Evolutionary conservation across 2,329 filamentous ascomycete species (phyloP).

Genomic region (Akanthomyces muscarius): DNA sequence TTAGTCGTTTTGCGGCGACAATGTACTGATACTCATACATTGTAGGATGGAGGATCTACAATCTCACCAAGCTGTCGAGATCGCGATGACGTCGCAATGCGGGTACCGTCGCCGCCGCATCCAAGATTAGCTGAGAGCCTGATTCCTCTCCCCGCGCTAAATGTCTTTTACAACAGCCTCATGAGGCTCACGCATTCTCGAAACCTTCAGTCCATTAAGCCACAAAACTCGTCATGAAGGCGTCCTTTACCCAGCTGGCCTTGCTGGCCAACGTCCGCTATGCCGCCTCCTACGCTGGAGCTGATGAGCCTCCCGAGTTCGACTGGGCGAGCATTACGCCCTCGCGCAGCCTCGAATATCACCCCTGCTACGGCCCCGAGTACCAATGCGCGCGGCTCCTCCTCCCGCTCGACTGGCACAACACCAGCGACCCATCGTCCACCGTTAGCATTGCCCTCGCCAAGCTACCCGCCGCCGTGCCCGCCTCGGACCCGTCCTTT

Average conservation of each 20-base stretch:
- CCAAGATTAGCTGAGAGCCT: too few relatives aligned
- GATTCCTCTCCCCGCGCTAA: not conserved
- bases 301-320: conserved; percentile 23
- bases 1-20: not conserved
- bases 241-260: not conserved
- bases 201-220: not conserved
- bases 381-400: conserved; percentile 39
- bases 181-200: not conserved
- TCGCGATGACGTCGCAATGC: too few relatives aligned
- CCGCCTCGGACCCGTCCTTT: conserved; percentile 34
- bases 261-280: not conserved
- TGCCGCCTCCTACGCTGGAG: not conserved
- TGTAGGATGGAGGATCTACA: too few relatives aligned
- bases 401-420: conserved; percentile 41
- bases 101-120: too few relatives aligned
- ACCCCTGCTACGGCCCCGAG: conserved; percentile 34
- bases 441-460: conserved; percentile 39
- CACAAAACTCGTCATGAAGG: not conserved
- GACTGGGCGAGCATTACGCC: conserved; percentile 35
- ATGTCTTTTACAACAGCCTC: not conserved
- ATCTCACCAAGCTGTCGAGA: too few relatives aligned
- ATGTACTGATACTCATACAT: not conserved
- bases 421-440: conserved; percentile 23
- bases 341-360: conserved; percentile 32
- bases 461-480: conserved; percentile 37